Evolutionary conservation across 2,329 filamentous ascomycete genomes (phyloP).

Genomic region (Sporothrix mexicana): DNA sequence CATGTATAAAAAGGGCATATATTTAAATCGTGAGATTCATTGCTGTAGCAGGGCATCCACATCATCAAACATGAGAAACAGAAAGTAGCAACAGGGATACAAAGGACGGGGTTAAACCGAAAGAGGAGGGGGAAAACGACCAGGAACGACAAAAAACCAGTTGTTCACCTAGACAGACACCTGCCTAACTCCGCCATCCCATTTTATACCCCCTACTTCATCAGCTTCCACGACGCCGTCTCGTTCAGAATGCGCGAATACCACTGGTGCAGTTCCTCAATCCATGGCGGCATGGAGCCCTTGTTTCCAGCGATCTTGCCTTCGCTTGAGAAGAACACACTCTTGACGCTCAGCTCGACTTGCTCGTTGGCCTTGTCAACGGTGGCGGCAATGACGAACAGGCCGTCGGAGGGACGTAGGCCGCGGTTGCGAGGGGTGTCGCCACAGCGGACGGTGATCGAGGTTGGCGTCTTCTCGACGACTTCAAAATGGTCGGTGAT

Average conservation of each 20-base stretch:
- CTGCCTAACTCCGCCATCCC: not conserved
- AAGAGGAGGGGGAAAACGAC: not conserved
- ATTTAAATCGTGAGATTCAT: slow-evolving; percentile 15
- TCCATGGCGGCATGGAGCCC: slow-evolving; percentile 47
- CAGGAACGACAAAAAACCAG: not conserved
- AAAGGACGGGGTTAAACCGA: not conserved
- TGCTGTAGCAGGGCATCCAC: not conserved
- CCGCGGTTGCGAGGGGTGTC: slow-evolving; percentile 65
- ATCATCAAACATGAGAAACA: not conserved
- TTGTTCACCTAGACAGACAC: too few species aligned
- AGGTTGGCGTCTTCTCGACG: slow-evolving; percentile 64
- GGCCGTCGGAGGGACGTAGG: slow-evolving; percentile 65
- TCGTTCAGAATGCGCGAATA: slow-evolving; percentile 51
- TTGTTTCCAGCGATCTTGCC: slow-evolving; percentile 46
- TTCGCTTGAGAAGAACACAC: slow-evolving; percentile 60
- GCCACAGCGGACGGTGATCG: slow-evolving; percentile 69
- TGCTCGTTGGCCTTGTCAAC: slow-evolving; percentile 64
- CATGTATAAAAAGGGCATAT: not conserved
- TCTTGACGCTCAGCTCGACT: slow-evolving; percentile 70
- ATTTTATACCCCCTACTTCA: slow-evolving; percentile 34
- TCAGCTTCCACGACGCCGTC: slow-evolving; percentile 48
- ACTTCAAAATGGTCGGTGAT: slow-evolving; percentile 77
- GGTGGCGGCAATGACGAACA: slow-evolving; percentile 68
- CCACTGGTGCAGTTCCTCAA: slow-evolving; percentile 48
- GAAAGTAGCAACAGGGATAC: not conserved